Evolutionary conservation across 1,139 yeast genomes (phyloP), one percentile per base, ranked within the genome.

Genomic region (Nakaseomyces nivariensis): DNA sequence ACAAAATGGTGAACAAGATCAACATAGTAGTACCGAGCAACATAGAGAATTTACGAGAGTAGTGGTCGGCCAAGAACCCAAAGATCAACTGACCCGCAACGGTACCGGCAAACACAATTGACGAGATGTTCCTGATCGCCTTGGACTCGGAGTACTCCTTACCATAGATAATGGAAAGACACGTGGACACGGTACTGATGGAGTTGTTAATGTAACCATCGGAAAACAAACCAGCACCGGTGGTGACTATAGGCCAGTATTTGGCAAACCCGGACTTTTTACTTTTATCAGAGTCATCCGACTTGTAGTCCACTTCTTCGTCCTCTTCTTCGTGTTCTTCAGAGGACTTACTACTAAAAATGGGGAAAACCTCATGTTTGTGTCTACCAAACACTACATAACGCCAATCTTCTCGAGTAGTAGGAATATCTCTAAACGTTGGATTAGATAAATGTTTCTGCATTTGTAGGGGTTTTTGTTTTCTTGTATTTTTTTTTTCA

Each of bases 71-170:
- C 48, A 85, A 70, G 60, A 79, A 81, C 46, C 96, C 97, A 67
- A 89, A 88, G 2, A 73, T 49, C 49, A 89, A 74, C 72, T 82
- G 90, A 43, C 97, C 97, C n/a, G 85, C 76, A 47, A 89, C 94
- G 3, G 90, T 88, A 59, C 97, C 97, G 10, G 77, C 96, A 63
- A 89, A 89, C 0, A 89, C 95, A 62, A 89, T 85, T n/a, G 96
- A 81, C 0, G 94, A 76, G 49, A 89, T 85, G 61, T 88, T 87
- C 54, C 80, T 75, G 51, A 85, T 78, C 27, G 96, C 95, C 47
- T 69, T 67, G 0, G 94, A 84, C 10, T 75, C 61, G 3, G 78
- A 67, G 63, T 83, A 82, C 59, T 77, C 77, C 0, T 66, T 66
- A 11, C 88, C 88, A 64, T 89, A 89, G 38, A 89, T 71, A 4